Conservation (phyloP, 306 rosid species). For the Boehmeria nivea region DNA sequence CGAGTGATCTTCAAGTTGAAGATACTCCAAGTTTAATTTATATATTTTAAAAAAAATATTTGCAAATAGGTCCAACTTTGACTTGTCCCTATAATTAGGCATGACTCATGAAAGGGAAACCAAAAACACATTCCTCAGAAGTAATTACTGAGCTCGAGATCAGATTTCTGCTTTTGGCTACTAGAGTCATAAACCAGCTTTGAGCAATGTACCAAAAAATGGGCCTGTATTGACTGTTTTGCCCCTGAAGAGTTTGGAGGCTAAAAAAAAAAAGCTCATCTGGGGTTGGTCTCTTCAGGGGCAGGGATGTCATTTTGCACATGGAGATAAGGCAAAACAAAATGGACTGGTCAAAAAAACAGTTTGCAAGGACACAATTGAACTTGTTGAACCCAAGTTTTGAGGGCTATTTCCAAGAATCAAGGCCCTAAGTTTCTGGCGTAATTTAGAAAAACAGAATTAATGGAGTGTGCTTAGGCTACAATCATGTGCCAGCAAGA, state of each 20-base stretch:
- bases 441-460: conserved; percentile 17
- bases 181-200: conserved; percentile 1
- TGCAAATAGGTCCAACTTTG: conserved; percentile 34
- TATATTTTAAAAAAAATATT: background rate
- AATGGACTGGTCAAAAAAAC: conserved; percentile 36
- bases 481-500: conserved; percentile 43
- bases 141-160: conserved; percentile 21
- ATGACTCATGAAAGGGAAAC: background rate
- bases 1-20: conserved; percentile 36
- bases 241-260: background rate
- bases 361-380: conserved; percentile 13
- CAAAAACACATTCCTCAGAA: conserved; percentile 1
- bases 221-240: conserved; percentile 4
- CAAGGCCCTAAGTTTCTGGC: conserved; percentile 43
- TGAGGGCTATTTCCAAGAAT: conserved; percentile 43
- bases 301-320: background rate
- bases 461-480: conserved; percentile 17
- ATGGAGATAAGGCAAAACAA: too few species aligned
- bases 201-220: conserved; percentile 17
- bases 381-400: conserved; percentile 42
- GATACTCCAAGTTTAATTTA: conserved; percentile 20
- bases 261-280: too few species aligned
- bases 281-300: too few species aligned
- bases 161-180: conserved; percentile 13
- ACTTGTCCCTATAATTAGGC: conserved; percentile 23